phyloP scores from a whole-genome alignment of 1,284 basidiomycete species.

The Thelephora terrestris region DNA sequence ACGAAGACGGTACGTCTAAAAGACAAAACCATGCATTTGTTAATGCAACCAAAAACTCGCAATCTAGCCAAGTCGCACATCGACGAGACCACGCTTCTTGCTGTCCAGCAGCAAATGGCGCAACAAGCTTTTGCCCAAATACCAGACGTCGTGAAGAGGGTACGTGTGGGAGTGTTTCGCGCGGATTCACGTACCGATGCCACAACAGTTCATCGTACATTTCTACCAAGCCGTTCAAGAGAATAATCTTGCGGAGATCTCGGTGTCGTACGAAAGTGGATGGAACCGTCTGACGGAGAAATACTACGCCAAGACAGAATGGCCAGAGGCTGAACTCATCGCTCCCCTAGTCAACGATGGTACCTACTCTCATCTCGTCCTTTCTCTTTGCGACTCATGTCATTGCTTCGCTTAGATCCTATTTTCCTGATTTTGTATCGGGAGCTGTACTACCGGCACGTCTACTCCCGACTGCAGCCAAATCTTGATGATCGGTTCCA shows the following conservation, averaged over 20 bases:
- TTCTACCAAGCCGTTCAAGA: constrained; percentile 84
- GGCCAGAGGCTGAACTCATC: constrained; percentile 96
- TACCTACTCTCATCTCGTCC: constrained; percentile 25
- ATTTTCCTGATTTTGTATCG: constrained; percentile 95
- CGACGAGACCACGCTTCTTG: constrained; percentile 54
- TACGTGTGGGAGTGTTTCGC: constrained; percentile 26
- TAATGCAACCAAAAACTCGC: too few species aligned
- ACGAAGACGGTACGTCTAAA: constrained; percentile 48
- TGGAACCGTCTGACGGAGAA: constrained; percentile 97
- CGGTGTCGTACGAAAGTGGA: constrained; percentile 86
- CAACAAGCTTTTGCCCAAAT: constrained; percentile 72
- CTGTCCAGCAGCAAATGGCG: constrained; percentile 70
- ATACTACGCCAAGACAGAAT: constrained; percentile 89
- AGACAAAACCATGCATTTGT: neutral
- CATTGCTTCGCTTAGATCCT: constrained; percentile 45
- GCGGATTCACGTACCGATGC: neutral
- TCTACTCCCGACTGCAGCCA: constrained; percentile 91
- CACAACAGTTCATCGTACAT: constrained; percentile 72
- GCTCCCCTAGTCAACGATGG: constrained; percentile 90
- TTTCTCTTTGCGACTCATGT: neutral
- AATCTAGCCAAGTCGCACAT: constrained; percentile 42
- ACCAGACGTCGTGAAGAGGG: constrained; percentile 73
- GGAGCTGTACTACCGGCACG: constrained; percentile 90
- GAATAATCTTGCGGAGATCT: constrained; percentile 84
- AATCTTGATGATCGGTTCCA: constrained; percentile 97